Evolutionary conservation across 208 protist species (phyloP).

Genomic region (Trypanosoma congolense): DNA sequence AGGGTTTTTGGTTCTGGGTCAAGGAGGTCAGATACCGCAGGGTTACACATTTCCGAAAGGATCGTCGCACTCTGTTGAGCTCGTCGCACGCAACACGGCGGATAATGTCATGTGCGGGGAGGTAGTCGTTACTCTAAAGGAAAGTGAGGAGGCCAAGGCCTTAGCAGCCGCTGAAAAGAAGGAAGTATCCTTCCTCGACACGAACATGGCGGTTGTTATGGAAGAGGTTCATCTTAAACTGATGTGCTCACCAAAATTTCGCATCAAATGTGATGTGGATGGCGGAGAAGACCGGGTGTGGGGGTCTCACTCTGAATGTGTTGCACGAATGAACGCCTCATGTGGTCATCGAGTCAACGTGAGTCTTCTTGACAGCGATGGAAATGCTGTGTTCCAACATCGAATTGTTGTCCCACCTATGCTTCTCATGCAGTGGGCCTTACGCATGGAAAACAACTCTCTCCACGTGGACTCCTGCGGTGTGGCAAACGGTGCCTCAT

Average conservation of each 20-base stretch:
- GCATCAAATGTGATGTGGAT: slow-evolving; percentile 72
- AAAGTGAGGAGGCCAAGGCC: slow-evolving; percentile 9
- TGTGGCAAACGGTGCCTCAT: slow-evolving; percentile 22
- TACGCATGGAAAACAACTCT: slow-evolving; percentile 56
- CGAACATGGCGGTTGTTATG: slow-evolving; percentile 40
- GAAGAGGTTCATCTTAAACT: slow-evolving; percentile 53
- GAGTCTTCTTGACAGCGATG: slow-evolving; percentile 46
- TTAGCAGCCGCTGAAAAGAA: background rate
- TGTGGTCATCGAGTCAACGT: slow-evolving; percentile 51
- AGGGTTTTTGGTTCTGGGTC: slow-evolving; percentile 36
- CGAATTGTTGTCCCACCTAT: slow-evolving; percentile 57
- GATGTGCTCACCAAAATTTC: slow-evolving; percentile 39
- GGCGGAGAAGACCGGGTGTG: slow-evolving; percentile 24
- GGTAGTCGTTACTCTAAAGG: slow-evolving; percentile 42
- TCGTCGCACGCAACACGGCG: slow-evolving; percentile 49
- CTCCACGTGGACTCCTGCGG: slow-evolving; percentile 37
- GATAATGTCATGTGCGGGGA: slow-evolving; percentile 39
- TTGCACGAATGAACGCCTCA: slow-evolving; percentile 37
- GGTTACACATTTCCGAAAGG: slow-evolving; percentile 23
- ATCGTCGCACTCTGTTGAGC: slow-evolving; percentile 47
- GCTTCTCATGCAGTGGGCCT: slow-evolving; percentile 37
- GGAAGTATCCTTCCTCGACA: slow-evolving; percentile 47
- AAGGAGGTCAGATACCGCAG: slow-evolving; percentile 63
- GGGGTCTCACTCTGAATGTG: slow-evolving; percentile 45
- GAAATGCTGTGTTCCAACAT: slow-evolving; percentile 66